Base-by-base conservation (phyloP, 768 basidiomycete genomes). In the Phylloporus arenicola region DNA sequence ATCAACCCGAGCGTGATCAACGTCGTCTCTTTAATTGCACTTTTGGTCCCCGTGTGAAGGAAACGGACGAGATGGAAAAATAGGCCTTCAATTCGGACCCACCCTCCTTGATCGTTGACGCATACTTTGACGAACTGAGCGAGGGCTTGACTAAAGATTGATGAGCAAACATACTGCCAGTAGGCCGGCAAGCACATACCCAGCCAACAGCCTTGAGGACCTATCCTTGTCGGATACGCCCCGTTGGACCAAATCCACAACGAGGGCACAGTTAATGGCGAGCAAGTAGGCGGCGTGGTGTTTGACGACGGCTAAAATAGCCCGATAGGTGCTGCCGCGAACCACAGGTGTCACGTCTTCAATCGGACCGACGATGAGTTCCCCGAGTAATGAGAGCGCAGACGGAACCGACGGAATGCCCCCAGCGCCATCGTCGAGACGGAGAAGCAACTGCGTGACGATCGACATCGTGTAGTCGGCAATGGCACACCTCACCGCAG, bases 191-290 rank as follows among this genome's bases (percentile, higher is more conserved):
- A 47, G 1, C 34, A 64, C 79, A 57, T 65, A 89, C 88, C 88
- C 88, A 45, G 88, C 84, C 54, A 74, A 70, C 14, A 90, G 61
- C 33, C 88, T 77, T 19, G 83, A 78, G 37, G 72, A 75, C 48
- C 88, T 74, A 54, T 84, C 77, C 34, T 60, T 64, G 55, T 85
- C 77, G 10, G 61, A 69, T 52, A 86, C 63, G 3, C 81, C 83
- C 19, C 65, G 67, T 45, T 75, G 70, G 8, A 81, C 61, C 6
- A 80, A 55, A 22, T 76, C 65, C 7, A 65, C 52, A 3, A 70
- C 55, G 29, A 67, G 54, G 4, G 69, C 65, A n/a, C 71, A 51
- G 19, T 63, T 54, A 2, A 67, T 62, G 12, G 63, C 56, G 27
- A 68, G 62, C 30, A 72, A 48, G 8, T 52, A 49, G 4, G 29